Percentiles rank a stretch among this genome's conserved stretches.
Conservation (phyloP, 108 stramenopile species). For the Craspedostauros australis region DNA sequence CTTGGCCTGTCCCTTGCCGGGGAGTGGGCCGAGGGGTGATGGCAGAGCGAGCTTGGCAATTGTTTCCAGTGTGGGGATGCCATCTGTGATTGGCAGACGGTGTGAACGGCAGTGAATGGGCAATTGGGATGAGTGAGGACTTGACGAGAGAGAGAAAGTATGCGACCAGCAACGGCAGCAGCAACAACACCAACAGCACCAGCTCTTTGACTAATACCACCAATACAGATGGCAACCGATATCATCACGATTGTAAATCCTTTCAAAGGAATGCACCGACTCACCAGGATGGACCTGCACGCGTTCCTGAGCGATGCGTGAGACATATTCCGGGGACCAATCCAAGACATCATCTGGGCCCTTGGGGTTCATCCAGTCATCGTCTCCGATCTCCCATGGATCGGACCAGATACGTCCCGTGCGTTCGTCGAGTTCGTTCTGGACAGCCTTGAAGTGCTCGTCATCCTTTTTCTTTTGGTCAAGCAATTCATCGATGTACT, state of each 20-base stretch:
- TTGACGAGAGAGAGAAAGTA: no score
- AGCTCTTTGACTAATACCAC: no score
- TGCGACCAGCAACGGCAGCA: no score
- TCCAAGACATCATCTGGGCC: constrained; percentile 57
- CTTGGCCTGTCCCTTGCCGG: constrained; percentile 43
- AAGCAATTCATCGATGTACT: no score
- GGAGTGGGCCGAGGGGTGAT: constrained; percentile 25
- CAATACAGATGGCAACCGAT: no score
- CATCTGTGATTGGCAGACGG: no score
- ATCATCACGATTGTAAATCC: no score
- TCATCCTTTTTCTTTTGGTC: no score
- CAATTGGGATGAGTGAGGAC: neutral
- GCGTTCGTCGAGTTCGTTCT: constrained; percentile 33
- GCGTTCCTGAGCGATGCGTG: constrained; percentile 61
- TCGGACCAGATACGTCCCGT: constrained; percentile 63
- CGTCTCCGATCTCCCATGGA: constrained; percentile 53
- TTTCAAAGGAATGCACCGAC: no score
- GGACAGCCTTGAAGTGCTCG: no score
- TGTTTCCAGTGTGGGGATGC: constrained; percentile 55
- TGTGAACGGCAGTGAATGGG: neutral
- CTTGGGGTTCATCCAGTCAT: constrained; percentile 49
- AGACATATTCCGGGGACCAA: constrained; percentile 58
- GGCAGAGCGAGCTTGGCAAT: constrained; percentile 48
- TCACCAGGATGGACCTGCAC: constrained; percentile 40
- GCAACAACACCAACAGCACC: no score